These are phyloP conservation scores for Parastagonospora nodorum DNA, from an alignment of 2,329 filamentous ascomycete genomes.

Conservation along the genomic window DNA sequence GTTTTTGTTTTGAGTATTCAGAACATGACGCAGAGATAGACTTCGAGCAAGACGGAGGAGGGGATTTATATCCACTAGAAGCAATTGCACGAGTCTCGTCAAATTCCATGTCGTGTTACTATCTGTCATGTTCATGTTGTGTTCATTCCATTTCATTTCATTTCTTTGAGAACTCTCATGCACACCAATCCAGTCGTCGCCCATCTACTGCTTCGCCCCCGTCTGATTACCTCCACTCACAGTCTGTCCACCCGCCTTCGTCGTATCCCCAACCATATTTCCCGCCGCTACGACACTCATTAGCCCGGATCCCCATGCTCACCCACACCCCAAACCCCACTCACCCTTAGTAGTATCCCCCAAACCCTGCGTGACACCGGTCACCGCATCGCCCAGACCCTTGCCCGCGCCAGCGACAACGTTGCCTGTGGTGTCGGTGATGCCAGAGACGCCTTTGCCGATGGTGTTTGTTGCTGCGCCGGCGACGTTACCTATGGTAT, in stretches of 20 bases:
- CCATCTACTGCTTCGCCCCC: conserved; percentile 15
- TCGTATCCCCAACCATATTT: conserved; percentile 34
- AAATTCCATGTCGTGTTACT: not conserved
- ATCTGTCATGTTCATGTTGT: not conserved
- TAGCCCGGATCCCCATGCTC: conserved; percentile 1
- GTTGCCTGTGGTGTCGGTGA: conserved; percentile 38
- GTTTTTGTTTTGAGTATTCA: no score
- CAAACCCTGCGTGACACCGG: conserved; percentile 38
- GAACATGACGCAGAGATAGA: no score
- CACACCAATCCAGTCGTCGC: no score
- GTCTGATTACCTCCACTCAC: conserved; percentile 22
- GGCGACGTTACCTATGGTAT: conserved; percentile 37
- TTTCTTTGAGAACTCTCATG: no score
- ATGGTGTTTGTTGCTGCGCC: conserved; percentile 41
- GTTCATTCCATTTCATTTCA: no score
- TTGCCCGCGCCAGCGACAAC: conserved; percentile 39
- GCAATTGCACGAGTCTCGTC: no score
- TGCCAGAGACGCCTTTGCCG: conserved; percentile 39
- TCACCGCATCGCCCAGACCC: conserved; percentile 43
- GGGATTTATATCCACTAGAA: no score
- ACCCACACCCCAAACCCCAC: not conserved
- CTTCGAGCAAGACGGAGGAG: no score
- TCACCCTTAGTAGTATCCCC: conserved; percentile 44
- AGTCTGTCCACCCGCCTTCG: conserved; percentile 29
- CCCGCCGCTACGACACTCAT: conserved; percentile 28